A percentile compares a stretch with the other conserved stretches of the same genome.
These are phyloP conservation scores for Mycena vulgaris DNA, from an alignment of 768 basidiomycete species.

Conservation along the genomic window DNA sequence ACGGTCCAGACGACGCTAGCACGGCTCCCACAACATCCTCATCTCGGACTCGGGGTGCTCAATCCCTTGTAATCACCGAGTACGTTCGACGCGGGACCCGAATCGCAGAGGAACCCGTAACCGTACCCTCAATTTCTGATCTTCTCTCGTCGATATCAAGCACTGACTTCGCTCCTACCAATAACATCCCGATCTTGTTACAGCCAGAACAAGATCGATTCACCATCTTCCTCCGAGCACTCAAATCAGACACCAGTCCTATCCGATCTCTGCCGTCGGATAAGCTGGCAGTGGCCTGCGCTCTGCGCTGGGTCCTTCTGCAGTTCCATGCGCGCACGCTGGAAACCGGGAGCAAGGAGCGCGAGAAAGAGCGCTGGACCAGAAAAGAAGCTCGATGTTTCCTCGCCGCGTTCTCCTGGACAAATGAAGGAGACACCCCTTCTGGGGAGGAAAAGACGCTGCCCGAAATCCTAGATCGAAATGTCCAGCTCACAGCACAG, in stretches of 20 bases:
- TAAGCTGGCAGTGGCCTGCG: slow-evolving; percentile 66
- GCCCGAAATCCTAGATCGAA: slow-evolving; percentile 67
- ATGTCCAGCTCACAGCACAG: slow-evolving; percentile 80
- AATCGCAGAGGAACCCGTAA: slow-evolving; percentile 71
- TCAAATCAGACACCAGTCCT: slow-evolving; percentile 67
- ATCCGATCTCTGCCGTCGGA: slow-evolving; percentile 65
- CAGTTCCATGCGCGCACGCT: slow-evolving; percentile 66
- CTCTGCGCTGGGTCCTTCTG: slow-evolving; percentile 74
- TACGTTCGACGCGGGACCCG: slow-evolving; percentile 81
- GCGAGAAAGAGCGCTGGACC: slow-evolving; percentile 81
- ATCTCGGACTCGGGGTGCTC: slow-evolving; percentile 43
- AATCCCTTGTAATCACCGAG: slow-evolving; percentile 59
- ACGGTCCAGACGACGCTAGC: slow-evolving; percentile 54
- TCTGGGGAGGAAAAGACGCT: slow-evolving; percentile 35
- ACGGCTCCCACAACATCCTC: slow-evolving; percentile 51
- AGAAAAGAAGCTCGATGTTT: slow-evolving; percentile 72
- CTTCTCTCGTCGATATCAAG: slow-evolving; percentile 62
- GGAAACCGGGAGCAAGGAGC: slow-evolving; percentile 68
- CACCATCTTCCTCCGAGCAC: slow-evolving; percentile 67
- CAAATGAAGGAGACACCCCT: slow-evolving; percentile 24
- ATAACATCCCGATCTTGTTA: slow-evolving; percentile 63
- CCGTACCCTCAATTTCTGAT: slow-evolving; percentile 63
- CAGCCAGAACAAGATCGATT: slow-evolving; percentile 66
- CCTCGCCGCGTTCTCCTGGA: slow-evolving; percentile 64
- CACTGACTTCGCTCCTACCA: slow-evolving; percentile 48